These are phyloP conservation scores for Tuctoria greenei DNA, from an alignment of 176 grass and related monocot genomes.

Conservation along the genomic window DNA sequence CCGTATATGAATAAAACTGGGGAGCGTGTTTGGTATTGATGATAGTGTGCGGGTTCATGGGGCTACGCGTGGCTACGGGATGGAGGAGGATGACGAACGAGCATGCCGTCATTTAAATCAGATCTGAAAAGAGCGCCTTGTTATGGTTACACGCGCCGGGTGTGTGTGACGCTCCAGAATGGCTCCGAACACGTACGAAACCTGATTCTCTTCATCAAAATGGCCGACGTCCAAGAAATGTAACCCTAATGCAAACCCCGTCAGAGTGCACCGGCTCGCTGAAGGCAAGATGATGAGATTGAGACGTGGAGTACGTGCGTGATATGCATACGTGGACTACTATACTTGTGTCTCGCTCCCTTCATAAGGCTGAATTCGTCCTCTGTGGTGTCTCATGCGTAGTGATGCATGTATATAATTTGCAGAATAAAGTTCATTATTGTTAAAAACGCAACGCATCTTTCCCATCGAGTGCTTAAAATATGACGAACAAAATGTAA, in stretches of 20 bases:
- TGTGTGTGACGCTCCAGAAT: constrained; percentile 25
- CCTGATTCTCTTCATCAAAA: background rate
- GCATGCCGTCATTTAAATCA: background rate
- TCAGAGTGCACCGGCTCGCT: background rate
- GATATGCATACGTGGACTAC: background rate
- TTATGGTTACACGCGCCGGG: constrained; percentile 27
- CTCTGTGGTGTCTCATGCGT: no score
- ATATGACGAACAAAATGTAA: background rate
- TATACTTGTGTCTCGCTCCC: background rate
- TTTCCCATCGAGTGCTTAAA: background rate
- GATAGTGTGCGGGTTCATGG: constrained; percentile 1
- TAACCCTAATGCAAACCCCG: background rate
- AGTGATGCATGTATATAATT: background rate
- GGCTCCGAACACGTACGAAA: background rate
- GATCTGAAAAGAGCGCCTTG: background rate
- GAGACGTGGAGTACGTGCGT: background rate
- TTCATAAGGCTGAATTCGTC: background rate
- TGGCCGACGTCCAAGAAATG: background rate
- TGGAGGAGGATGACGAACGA: background rate
- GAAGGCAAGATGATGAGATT: background rate
- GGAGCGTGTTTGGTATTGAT: background rate
- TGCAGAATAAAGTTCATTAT: background rate
- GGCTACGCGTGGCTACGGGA: background rate
- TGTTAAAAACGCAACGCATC: background rate
- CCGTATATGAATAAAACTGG: no score